These are phyloP conservation scores for Vanrija humicola DNA, from an alignment of 1,284 basidiomycete genomes.

Conservation along the genomic window DNA sequence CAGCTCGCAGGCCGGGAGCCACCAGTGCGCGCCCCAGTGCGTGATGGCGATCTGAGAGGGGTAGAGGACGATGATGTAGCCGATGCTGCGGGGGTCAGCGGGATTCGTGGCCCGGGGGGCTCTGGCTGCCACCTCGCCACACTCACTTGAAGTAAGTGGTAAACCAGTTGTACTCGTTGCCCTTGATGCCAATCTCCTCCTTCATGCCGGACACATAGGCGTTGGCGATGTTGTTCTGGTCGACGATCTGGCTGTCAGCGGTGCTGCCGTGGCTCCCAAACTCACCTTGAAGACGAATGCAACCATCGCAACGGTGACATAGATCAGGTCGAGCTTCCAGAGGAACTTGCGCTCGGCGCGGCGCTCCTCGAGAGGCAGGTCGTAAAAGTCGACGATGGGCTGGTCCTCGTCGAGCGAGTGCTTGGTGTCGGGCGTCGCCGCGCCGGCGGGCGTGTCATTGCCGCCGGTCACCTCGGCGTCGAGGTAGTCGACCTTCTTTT, in stretches of 20 bases:
- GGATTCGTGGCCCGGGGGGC: background rate
- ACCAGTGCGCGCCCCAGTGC: constrained; percentile 12
- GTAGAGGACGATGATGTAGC: constrained; percentile 13
- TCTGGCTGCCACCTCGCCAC: background rate
- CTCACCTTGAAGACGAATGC: constrained; percentile 14
- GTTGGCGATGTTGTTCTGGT: constrained; percentile 17
- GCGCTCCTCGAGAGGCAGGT: background rate
- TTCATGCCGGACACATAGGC: constrained; percentile 27
- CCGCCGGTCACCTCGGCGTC: no score
- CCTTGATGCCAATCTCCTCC: constrained; percentile 24
- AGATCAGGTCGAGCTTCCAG: constrained; percentile 17
- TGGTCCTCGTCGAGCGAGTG: background rate
- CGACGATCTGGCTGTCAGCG: no score
- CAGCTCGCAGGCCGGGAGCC: constrained; percentile 10
- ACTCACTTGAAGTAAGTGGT: constrained; percentile 20
- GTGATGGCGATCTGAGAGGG: constrained; percentile 8
- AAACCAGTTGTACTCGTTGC: constrained; percentile 32
- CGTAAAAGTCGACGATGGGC: background rate
- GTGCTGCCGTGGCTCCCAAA: no score
- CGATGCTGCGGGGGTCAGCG: constrained; percentile 2
- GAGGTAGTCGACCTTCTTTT: no score
- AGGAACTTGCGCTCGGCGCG: background rate
- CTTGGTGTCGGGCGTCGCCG: no score
- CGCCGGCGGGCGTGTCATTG: no score
- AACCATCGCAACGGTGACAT: constrained; percentile 8